phyloP scores from a whole-genome alignment of 345 rosid genomes.

The Melaleuca alternifolia region DNA sequence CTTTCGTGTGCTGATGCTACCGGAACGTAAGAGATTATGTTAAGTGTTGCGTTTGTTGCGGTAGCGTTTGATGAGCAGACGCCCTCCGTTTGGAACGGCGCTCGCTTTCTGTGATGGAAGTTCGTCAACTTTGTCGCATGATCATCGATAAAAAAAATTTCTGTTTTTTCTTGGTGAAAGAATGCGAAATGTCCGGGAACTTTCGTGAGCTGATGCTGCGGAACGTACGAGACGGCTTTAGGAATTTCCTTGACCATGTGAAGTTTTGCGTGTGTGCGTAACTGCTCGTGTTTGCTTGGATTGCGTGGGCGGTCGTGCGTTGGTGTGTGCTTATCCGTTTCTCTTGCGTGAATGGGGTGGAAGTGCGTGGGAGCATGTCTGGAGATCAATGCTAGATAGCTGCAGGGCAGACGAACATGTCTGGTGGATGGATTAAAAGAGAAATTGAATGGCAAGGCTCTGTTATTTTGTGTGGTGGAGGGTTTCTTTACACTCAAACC shows the following conservation, averaged over 20 bases:
- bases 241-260: neutral
- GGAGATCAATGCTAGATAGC: neutral
- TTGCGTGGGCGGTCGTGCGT: neutral
- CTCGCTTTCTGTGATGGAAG: too few species aligned
- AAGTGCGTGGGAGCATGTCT: neutral
- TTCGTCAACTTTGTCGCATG: neutral
- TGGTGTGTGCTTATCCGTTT: neutral
- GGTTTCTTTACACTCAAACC: neutral
- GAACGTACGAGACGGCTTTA: neutral
- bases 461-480: neutral
- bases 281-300: neutral
- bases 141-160: neutral
- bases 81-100: neutral
- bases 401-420: neutral
- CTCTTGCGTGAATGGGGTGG: neutral
- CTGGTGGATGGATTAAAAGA: neutral
- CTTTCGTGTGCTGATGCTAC: too few species aligned
- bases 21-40: too few species aligned
- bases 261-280: neutral
- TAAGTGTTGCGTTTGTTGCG: too few species aligned
- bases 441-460: neutral
- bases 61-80: neutral
- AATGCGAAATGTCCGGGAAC: neutral
- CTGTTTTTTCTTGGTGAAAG: neutral
- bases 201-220: neutral